Evolutionary conservation across 192 early-diverging fungal genomes (phyloP).

Genomic region (Coemansia sp.): DNA sequence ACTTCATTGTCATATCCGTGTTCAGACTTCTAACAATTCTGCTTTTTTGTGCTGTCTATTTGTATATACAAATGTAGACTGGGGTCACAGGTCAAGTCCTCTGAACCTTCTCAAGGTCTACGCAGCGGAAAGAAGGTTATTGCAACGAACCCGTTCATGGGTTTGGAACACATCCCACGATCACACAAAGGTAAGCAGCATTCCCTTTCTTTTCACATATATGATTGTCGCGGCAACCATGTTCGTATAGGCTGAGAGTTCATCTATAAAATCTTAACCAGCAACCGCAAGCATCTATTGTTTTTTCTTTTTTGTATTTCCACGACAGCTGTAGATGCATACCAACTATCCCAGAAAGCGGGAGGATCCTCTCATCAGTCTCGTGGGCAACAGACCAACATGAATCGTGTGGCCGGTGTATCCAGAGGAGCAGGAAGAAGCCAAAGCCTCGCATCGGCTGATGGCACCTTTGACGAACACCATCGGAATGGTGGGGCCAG

Average conservation of each 20-base stretch:
- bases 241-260: too few species aligned
- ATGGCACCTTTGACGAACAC: background rate
- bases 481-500: background rate
- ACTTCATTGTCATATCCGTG: too few species aligned
- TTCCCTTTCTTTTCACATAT: too few species aligned
- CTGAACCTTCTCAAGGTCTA: conserved; percentile 13
- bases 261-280: too few species aligned
- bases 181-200: conserved; percentile 17
- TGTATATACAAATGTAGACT: conserved; percentile 18
- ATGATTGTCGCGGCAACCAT: too few species aligned
- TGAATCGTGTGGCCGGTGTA: background rate
- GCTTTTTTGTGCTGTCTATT: too few species aligned
- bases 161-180: conserved; percentile 24
- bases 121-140: conserved; percentile 4
- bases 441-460: background rate
- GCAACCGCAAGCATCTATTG: too few species aligned
- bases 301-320: background rate
- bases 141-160: conserved; percentile 19
- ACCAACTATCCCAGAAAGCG: background rate
- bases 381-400: background rate
- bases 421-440: conserved; percentile 6
- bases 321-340: background rate
- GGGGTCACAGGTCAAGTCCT: conserved; percentile 35
- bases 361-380: background rate
- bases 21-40: too few species aligned